Conservation (phyloP, 176 grass and related monocot species). For the Phoenix dactylifera region DNA sequence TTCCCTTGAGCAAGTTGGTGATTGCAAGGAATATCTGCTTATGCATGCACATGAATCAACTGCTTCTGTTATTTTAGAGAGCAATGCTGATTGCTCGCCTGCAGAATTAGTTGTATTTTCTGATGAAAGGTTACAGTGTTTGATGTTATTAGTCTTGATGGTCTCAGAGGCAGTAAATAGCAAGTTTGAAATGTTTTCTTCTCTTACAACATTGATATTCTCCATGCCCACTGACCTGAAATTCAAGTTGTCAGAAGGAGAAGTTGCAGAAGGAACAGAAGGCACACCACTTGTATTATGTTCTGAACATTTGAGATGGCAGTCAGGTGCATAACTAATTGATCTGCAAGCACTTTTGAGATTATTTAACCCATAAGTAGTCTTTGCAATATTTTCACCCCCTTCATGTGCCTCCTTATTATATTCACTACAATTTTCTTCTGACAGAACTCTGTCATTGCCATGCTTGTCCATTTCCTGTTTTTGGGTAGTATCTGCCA, state of each 20-base stretch:
- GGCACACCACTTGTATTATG: constrained; percentile 16
- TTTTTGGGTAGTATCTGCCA: too few relatives aligned
- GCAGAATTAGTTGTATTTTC: constrained; percentile 19
- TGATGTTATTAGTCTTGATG: constrained; percentile 8
- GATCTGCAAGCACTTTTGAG: constrained; percentile 17
- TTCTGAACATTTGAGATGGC: constrained; percentile 22
- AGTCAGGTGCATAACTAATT: constrained; percentile 17
- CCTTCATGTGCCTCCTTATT: neutral
- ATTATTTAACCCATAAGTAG: constrained; percentile 12
- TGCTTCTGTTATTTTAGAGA: neutral
- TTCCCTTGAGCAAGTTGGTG: constrained; percentile 17
- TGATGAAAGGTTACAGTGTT: constrained; percentile 10
- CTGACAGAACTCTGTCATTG: constrained; percentile 21
- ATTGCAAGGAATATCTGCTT: constrained; percentile 8
- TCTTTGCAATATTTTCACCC: neutral
- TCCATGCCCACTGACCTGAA: constrained; percentile 4
- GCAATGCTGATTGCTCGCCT: constrained; percentile 22
- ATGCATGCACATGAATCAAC: constrained; percentile 8
- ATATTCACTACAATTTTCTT: constrained; percentile 17
- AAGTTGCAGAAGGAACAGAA: constrained; percentile 25
- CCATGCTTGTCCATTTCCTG: constrained; percentile 22
- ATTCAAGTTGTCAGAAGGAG: constrained; percentile 19
- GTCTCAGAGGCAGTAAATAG: constrained; percentile 16
- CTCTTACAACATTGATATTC: constrained; percentile 14
- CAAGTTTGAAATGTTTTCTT: constrained; percentile 12